Base-by-base conservation (phyloP, 2,329 filamentous ascomycete species). In the Epichloe amarillans region DNA sequence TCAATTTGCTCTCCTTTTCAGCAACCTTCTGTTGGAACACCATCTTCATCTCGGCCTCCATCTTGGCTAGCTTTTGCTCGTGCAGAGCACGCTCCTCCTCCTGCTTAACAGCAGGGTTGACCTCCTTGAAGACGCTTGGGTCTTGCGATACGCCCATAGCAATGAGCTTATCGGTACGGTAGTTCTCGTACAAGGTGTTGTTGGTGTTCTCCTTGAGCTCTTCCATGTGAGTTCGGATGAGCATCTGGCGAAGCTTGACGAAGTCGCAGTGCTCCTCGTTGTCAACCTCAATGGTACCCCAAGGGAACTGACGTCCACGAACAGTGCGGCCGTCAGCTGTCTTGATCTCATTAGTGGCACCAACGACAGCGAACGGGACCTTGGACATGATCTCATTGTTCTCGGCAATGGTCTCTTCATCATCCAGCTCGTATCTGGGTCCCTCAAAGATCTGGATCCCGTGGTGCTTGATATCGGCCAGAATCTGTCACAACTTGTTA, bases 41-140 rank as follows among this genome's bases (percentile, higher is more conserved):
- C 88, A 96, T 95, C 88, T 98, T 98, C 93, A 98, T 98, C 72
- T 98, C 93, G 65, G 89, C 83, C 73, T 98, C 93, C 93, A 98
- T 98, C 88, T 98, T 98, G 71, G 91, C 88, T 62, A 98, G 88
- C 79, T 98, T 98, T 79, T 96, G 90, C 75, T 98, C 93, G 79
- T 98, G 93, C 61, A 98, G 79, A 57, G 87, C 84, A 64, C 93
- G 88, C 78, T 98, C 93, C 75, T 98, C 93, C 71, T 98, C 93
- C 74, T 98, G 93, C 84, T 98, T 98, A 73, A 97, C 93, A 45
- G 93, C 91, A 56, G 93, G 93, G 81, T 98, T 98, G 79, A 98
- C 89, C 83, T 98, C 93, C 82, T 98, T 98, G 87, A 98, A 98
- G 61, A 98, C 93, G 68, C 87, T 95, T 61, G 90, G 90, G 73